A percentile compares a stretch with the other conserved stretches of the same genome.
Conservation (phyloP, 202 grass and related monocot genomes). For the Miscanthus sacchariflorus region DNA sequence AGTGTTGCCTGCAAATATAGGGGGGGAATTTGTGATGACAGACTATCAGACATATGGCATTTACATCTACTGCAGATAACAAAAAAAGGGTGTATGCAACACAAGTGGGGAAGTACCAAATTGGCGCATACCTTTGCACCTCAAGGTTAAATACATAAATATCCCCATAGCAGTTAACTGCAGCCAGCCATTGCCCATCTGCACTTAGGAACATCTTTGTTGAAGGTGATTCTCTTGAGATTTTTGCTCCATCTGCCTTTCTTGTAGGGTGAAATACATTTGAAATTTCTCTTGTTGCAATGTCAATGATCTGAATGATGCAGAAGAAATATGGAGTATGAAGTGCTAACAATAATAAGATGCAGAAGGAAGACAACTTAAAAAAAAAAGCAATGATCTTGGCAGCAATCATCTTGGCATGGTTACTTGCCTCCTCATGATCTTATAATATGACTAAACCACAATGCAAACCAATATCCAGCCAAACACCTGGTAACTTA, state of each 20-base stretch:
- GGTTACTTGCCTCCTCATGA: background rate
- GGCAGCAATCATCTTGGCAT: background rate
- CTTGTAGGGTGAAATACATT: slow-evolving; percentile 69
- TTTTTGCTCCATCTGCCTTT: slow-evolving; percentile 55
- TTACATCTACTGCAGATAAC: background rate
- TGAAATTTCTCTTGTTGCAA: slow-evolving; percentile 51
- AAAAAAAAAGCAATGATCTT: background rate
- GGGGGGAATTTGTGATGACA: slow-evolving; percentile 1
- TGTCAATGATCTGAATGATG: slow-evolving; percentile 74
- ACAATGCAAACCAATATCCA: slow-evolving; percentile 16
- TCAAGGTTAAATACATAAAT: slow-evolving; percentile 96
- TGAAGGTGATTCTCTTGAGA: slow-evolving; percentile 72
- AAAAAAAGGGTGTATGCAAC: background rate
- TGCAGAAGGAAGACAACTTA: background rate
- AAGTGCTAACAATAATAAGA: slow-evolving; percentile 28
- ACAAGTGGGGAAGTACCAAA: background rate
- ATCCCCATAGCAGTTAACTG: slow-evolving; percentile 86
- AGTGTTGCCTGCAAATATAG: slow-evolving; percentile 79
- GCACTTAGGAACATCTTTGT: slow-evolving; percentile 88
- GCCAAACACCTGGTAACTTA: background rate
- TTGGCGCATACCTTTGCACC: slow-evolving; percentile 68
- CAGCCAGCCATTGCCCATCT: slow-evolving; percentile 94
- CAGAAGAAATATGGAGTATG: slow-evolving; percentile 38
- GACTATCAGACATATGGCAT: background rate
- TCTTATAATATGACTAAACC: background rate